Evolutionary conservation across 345 rosid species (phyloP).

Genomic region (Iberis pinnata): DNA sequence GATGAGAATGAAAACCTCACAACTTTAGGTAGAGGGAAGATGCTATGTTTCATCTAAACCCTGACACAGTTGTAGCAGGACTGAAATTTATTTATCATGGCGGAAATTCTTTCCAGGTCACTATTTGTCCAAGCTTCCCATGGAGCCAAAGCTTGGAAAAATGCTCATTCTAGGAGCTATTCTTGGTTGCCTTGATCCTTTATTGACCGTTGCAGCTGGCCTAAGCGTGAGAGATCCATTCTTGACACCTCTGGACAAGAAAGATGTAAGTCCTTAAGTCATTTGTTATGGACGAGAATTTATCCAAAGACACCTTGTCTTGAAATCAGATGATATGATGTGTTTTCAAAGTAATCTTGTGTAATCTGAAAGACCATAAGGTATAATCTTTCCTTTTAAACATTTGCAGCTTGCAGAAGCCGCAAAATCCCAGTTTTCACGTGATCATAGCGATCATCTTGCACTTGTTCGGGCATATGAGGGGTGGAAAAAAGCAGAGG

Average conservation of each 20-base stretch:
- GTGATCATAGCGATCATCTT: conserved; percentile 78
- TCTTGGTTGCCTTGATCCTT: conserved; percentile 78
- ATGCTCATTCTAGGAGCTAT: conserved; percentile 82
- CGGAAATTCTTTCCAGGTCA: conserved; percentile 47
- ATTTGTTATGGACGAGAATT: conserved; percentile 10
- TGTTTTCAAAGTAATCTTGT: conserved; percentile 9
- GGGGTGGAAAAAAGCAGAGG: conserved; percentile 84
- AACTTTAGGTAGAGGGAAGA: conserved; percentile 43
- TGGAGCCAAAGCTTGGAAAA: conserved; percentile 98
- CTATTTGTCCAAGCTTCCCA: conserved; percentile 73
- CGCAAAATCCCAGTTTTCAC: conserved; percentile 74
- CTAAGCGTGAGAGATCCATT: conserved; percentile 96
- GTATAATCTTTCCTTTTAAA: conserved; percentile 11
- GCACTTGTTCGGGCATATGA: conserved; percentile 82
- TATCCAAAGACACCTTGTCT: conserved; percentile 7
- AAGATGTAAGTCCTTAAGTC: conserved; percentile 78
- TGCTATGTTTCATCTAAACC: conserved; percentile 6
- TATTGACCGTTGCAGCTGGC: conserved; percentile 78
- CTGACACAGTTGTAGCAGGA: conserved; percentile 19
- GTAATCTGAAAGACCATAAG: conserved; percentile 9
- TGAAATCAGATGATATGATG: conserved; percentile 2
- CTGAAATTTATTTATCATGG: conserved; percentile 14
- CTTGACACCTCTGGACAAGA: conserved; percentile 79
- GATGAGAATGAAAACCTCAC: conserved; percentile 77
- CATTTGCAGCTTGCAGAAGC: conserved; percentile 75